Evolutionary conservation across 352 stramenopile genomes (phyloP), one percentile per base, ranked within the genome.

Genomic region (Phytophthora crassamura): DNA sequence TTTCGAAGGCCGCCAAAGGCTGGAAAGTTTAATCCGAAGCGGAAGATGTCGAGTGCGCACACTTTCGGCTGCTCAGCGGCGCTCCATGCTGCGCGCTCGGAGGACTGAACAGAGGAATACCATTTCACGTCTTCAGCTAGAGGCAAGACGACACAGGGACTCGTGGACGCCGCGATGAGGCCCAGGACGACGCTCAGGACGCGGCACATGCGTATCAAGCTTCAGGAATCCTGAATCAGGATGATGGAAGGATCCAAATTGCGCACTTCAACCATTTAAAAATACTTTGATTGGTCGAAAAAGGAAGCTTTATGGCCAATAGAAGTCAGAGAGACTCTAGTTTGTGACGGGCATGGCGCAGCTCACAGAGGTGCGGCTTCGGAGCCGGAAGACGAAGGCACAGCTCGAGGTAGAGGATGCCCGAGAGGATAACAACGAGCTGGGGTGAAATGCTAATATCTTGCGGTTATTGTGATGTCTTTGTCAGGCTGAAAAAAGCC

Each of bases 11-110:
- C 45, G 8, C 20, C 51, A 18, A 16, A 7, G 10, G 59, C 51
- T 8, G 50, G n/a, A 55, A 74, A 70, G 10, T 33, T 48, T 4
- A 61, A 61, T 36, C 65, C 69, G 52, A 86, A 80, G 51, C 64
- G 69, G 52, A 84, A 82, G 36, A 42, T 60, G 51, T 75, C 68
- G 4, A 75, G 57, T 18, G 57, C 41, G 36, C 67, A 72, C 43
- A 69, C 47, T 33, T 51, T 59, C 14, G 38, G 34, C 32, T n/a
- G 10, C 12, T 61, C 14, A 5, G 15, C 33, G 25, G 46, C 30
- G 3, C n/a, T 45, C 68, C 68, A 75, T 0, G 30, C 32, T 33
- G 20, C 33, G 11, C 46, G 47, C 20, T 70, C 18, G 7, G 46
- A 22, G 1, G 30, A 41, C 7, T 28, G 48, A 7, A 9, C 22